Evolutionary conservation across 768 basidiomycete genomes (phyloP).

Genomic region (Boletellus sp.): DNA sequence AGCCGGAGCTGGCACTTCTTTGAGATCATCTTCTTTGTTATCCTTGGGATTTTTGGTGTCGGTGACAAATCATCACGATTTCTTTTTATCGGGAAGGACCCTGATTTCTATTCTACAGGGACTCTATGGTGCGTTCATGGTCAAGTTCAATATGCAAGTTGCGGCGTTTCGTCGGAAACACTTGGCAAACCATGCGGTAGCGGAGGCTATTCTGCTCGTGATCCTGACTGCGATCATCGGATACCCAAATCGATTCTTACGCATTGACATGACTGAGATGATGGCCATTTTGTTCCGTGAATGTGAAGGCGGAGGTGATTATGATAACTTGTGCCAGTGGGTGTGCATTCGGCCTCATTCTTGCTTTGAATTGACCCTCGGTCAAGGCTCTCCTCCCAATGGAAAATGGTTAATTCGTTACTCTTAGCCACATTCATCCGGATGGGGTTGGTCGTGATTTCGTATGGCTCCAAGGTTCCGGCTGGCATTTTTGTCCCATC

Average conservation of each 20-base stretch:
- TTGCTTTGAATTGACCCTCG: slow-evolving; percentile 7
- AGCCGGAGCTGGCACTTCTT: slow-evolving; percentile 99
- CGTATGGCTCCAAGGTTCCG: slow-evolving; percentile 95
- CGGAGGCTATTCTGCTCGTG: slow-evolving; percentile 86
- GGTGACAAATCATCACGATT: slow-evolving; percentile 21
- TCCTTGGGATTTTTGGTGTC: slow-evolving; percentile 95
- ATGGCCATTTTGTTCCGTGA: slow-evolving; percentile 94
- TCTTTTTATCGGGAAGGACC: neutral
- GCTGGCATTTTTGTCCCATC: slow-evolving; percentile 98
- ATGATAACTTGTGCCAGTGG: slow-evolving; percentile 93
- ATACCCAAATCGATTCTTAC: slow-evolving; percentile 90
- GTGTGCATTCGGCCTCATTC: slow-evolving; percentile 29
- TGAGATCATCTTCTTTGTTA: slow-evolving; percentile 93
- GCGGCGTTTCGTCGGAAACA: slow-evolving; percentile 93
- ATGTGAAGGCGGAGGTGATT: slow-evolving; percentile 90
- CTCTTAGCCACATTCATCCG: slow-evolving; percentile 89
- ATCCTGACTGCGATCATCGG: slow-evolving; percentile 87
- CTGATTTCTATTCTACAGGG: slow-evolving; percentile 52
- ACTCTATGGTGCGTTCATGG: slow-evolving; percentile 93
- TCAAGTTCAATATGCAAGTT: slow-evolving; percentile 95
- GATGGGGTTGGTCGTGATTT: slow-evolving; percentile 80
- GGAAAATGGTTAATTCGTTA: slow-evolving; percentile 92
- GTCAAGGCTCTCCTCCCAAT: slow-evolving; percentile 78
- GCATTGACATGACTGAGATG: slow-evolving; percentile 97
- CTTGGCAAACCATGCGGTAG: slow-evolving; percentile 75